Evolutionary conservation across 495 filamentous ascomycete species (phyloP), one percentile per base, ranked within the genome.

Genomic region (Astrocystis sublimbata): DNA sequence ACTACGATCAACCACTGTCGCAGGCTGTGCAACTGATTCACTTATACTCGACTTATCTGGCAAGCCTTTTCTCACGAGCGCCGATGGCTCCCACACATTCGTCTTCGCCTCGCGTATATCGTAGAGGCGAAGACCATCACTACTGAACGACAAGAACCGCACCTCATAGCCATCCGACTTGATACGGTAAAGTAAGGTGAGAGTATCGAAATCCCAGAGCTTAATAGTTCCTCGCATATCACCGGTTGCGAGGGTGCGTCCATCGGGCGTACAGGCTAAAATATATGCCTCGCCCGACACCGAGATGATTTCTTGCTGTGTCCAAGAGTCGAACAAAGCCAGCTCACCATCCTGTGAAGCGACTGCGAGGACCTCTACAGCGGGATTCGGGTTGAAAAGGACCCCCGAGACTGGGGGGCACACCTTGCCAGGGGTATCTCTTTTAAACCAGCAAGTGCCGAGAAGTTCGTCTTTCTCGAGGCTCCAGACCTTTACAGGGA

Each of bases 271-370:
- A 13, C 45, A 47, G 13, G 21, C 12, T 6, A 47, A 7, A 13
- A 24, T 15, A 15, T 47, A 24, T 4, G n/a, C n/a, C n/a, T n/a
- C n/a, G n/a, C n/a, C n/a, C n/a, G n/a, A 28, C 1, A 24, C 21
- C 21, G 45, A 21, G 13, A 15, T 28, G 9, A 24, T 47, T 4
- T 47, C 24, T 8, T 21, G 45, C 45, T 47, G 21, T 47, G 45
- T 26, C 45, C 45, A 47, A 2, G 45, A 5, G 10, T 47, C 45
- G 19, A 15, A 47, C 12, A 68, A 35, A 15, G 60, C 63, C 2
- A 77, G 66, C 30, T 72, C 60, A n/a, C 73, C 72, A 64, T 76
- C 73, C 4, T 61, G 58, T 42, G 76, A 76, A 7, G 69, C 43
- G 15, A 63, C 71, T 15, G 65, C 69, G 9, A 75, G 62, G 10